These are phyloP conservation scores for Pleurotus citrinopileatus DNA, from an alignment of 768 basidiomycete species.

Conservation along the genomic window DNA sequence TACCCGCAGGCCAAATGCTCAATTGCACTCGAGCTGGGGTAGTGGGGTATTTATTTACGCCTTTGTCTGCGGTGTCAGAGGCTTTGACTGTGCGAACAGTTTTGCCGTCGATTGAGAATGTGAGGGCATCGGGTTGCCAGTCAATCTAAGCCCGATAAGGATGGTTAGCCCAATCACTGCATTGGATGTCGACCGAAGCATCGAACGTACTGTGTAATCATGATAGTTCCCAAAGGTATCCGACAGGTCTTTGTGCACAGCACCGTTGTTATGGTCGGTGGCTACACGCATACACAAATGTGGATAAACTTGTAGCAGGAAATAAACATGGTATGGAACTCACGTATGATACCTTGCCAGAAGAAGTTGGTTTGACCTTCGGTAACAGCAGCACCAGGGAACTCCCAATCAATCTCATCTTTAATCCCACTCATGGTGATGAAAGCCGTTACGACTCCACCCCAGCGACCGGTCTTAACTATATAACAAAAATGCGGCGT, in stretches of 20 bases:
- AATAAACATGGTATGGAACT: conserved; percentile 28
- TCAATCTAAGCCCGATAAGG: conserved; percentile 54
- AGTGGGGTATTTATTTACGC: conserved; percentile 63
- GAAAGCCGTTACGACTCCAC: conserved; percentile 80
- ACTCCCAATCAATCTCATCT: conserved; percentile 90
- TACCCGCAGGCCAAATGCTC: conserved; percentile 85
- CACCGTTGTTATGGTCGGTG: conserved; percentile 43
- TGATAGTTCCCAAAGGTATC: conserved; percentile 75
- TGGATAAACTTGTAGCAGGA: neutral
- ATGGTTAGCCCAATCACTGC: neutral
- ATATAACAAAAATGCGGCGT: conserved; percentile 5
- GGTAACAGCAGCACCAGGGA: conserved; percentile 59
- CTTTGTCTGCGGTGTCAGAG: conserved; percentile 55
- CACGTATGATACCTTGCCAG: conserved; percentile 72
- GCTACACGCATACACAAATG: conserved; percentile 26
- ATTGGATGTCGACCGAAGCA: too few species aligned
- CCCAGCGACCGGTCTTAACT: conserved; percentile 82
- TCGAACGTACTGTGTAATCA: conserved; percentile 62
- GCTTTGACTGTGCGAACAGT: conserved; percentile 67
- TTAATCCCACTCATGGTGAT: conserved; percentile 84
- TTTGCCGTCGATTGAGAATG: conserved; percentile 69
- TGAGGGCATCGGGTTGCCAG: conserved; percentile 70
- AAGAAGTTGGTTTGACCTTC: conserved; percentile 79
- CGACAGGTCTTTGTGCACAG: conserved; percentile 40
- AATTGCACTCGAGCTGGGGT: conserved; percentile 83